Conservation (phyloP, 1,139 yeast genomes). For the Saccharomyces hybrid region DNA sequence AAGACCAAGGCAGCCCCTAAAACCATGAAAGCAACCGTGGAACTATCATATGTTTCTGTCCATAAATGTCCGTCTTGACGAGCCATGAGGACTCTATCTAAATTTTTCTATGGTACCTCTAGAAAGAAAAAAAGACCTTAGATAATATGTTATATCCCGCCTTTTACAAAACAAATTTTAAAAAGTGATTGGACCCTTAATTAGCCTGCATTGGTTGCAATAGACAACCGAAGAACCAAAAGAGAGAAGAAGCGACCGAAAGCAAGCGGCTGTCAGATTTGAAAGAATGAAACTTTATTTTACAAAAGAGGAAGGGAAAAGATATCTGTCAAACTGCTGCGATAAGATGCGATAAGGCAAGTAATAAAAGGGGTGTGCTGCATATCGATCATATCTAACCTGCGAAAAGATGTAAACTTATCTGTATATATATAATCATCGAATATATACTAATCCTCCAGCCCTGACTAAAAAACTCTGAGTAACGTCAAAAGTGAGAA, state of each 20-base stretch:
- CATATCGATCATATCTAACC: background rate
- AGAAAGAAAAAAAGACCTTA: background rate
- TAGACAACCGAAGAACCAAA: background rate
- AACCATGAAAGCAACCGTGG: no score
- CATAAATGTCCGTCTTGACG: conserved; percentile 10
- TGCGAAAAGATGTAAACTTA: background rate
- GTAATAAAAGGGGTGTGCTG: background rate
- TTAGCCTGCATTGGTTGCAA: background rate
- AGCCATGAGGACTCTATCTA: background rate
- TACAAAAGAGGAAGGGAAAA: background rate
- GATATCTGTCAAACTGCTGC: background rate
- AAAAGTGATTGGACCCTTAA: background rate
- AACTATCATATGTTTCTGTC: no score
- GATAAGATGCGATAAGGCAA: background rate
- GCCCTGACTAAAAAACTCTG: conserved; percentile 46
- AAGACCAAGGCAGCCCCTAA: no score
- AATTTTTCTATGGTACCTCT: background rate
- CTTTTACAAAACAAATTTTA: background rate
- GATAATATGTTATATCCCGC: no score
- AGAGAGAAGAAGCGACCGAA: background rate
- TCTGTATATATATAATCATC: background rate
- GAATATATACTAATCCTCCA: conserved; percentile 36
- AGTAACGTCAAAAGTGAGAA: background rate
- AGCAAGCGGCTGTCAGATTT: background rate
- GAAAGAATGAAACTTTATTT: background rate